Evolutionary conservation across 495 filamentous ascomycete genomes (phyloP), one percentile per base, ranked within the genome.

Genomic region (Neurospora sp.): DNA sequence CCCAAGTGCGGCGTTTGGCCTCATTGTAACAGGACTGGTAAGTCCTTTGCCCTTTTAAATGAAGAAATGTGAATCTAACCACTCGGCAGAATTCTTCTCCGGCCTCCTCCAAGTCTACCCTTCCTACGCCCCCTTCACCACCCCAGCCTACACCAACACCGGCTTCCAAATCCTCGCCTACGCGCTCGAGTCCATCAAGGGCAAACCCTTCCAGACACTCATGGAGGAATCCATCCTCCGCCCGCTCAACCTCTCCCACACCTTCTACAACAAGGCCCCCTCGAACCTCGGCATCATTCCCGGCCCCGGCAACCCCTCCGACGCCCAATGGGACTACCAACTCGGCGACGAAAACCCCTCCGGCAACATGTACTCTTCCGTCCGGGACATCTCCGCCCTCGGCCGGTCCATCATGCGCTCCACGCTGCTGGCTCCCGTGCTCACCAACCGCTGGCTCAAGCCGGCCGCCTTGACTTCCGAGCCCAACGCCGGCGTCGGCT

Each of bases 361-460:
- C 3, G 89, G 89, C 16, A 88, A 87, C 73, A 82, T 90, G 61
- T 90, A 86, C 78, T 87, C 88, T 27, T 86, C 85, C 0, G 74
- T 80, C 16, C 78, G 77, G 22, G 88, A 91, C 77, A 77, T 90
- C 69, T 80, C 83, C 5, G 81, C 76, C 38, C 77, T 90, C 3
- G 88, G 88, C 10, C 86, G 84, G 16, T 83, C 84, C 44, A 88
- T 91, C 74, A 81, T 91, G 31, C 80, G 79, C 18, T 85, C 82
- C 20, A 81, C 82, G 0, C 78, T 90, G 0, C 77, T 90, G 1
- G 68, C 81, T 0, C 78, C 83, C 0, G 75, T 79, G 3, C 71
- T 81, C 16, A 90, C 89, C 0, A 82, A 86, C 72, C 77, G 83
- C 47, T 91, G 88, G 89, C 79, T 91, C 68, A 89, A 89, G 73